Base-by-base conservation (phyloP, 768 basidiomycete species). In the Russula olivacea region DNA sequence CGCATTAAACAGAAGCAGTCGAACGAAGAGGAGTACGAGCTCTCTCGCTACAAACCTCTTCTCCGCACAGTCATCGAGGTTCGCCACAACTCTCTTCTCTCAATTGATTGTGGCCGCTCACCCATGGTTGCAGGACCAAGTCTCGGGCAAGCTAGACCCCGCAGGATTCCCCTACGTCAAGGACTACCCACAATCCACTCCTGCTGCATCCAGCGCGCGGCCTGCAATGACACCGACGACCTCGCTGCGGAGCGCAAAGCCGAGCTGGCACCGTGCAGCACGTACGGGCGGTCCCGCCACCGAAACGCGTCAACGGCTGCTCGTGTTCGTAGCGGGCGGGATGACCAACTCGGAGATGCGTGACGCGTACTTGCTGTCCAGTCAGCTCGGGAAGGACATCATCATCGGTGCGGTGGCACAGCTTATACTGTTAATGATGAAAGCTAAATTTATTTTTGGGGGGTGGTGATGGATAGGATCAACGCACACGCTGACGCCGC, bases 301-400 rank as follows among this genome's bases (percentile, higher is more conserved):
- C 36, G 81, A 73, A 75, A 79, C 81, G 55, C 81, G 84, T 62
- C 88, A 92, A 73, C 82, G 96, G 32, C 70, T 97, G 15, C 79
- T 99, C 40, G 83, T 98, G 19, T 98, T 98, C 74, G 79, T 98
- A 25, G 90, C 91, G 15, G 97, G 97, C 40, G 97, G 97, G 2
- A 87, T 95, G 82, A 95, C 97, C 2, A 94, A 93, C 72, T 96
- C 94, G 0, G 97, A 99, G 75, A 88, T 95, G 74, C 81, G 96
- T 63, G 85, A 93, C 69, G 87, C 84, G 51, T 98, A 98, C 71
- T 80, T 86, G 55, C 78, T 96, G 17, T 89, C 92, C 3, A 79
- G 77, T 52, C 72, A 83, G 2, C 72, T 92, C 57, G 88, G 89
- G 69, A 93, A 89, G 74, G 97, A 99, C 69, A 83, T 98, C 57